Conservation (phyloP, 1,284 basidiomycete genomes). For the Cystobasidiaceae sp. region DNA sequence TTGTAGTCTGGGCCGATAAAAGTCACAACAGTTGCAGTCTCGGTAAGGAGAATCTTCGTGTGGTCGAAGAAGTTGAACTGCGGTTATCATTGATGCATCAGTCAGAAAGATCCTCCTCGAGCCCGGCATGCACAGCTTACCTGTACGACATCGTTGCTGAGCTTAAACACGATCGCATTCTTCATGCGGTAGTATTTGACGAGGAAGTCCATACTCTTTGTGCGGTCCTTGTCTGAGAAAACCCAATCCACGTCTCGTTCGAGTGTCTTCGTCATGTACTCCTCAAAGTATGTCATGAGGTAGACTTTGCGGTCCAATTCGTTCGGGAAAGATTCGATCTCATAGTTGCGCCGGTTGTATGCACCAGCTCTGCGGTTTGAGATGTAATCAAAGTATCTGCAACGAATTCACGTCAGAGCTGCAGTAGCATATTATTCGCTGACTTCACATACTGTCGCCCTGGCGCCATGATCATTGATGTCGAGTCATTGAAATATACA, state of each 20-base stretch:
- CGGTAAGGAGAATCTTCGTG: constrained; percentile 84
- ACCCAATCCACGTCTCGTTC: constrained; percentile 75
- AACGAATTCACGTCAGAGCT: neutral
- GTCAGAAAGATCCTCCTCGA: no score
- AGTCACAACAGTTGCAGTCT: constrained; percentile 69
- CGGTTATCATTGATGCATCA: neutral
- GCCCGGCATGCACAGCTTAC: constrained; percentile 52
- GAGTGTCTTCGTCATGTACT: constrained; percentile 82
- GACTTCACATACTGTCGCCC: constrained; percentile 63
- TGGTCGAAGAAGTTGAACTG: constrained; percentile 99
- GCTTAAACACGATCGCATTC: constrained; percentile 91
- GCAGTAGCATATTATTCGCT: neutral
- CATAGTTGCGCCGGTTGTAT: constrained; percentile 46
- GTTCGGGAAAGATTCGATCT: constrained; percentile 37
- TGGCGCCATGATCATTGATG: constrained; percentile 73
- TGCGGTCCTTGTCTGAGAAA: constrained; percentile 62
- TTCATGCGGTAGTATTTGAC: constrained; percentile 95
- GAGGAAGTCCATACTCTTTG: constrained; percentile 85
- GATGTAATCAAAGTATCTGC: constrained; percentile 69
- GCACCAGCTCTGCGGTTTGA: constrained; percentile 39
- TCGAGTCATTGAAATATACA: constrained; percentile 93
- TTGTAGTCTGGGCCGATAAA: constrained; percentile 85
- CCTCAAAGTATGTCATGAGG: constrained; percentile 83
- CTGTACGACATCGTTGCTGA: constrained; percentile 89
- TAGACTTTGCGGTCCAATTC: constrained; percentile 82